A percentile compares a stretch with the other conserved stretches of the same genome.
These are phyloP conservation scores for Chloris gayana DNA, from an alignment of 176 grass and related monocot species.

Conservation along the genomic window DNA sequence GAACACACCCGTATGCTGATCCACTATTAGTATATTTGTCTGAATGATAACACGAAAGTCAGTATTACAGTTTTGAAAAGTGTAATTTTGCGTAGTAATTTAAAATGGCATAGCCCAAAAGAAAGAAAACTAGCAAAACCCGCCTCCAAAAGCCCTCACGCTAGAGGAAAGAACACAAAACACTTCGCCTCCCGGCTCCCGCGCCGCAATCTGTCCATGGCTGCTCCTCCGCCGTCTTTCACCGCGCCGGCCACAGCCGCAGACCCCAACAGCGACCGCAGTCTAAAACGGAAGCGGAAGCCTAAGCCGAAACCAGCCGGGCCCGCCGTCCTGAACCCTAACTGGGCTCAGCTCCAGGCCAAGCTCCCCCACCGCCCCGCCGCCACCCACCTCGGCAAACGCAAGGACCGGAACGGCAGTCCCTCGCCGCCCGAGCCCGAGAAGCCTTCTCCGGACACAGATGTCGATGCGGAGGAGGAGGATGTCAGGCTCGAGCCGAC, in stretches of 20 bases:
- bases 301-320: slow-evolving; percentile 34
- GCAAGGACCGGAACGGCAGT: slow-evolving; percentile 31
- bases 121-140: background rate
- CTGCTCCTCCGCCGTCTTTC: slow-evolving; percentile 15
- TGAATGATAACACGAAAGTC: background rate
- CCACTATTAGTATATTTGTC: background rate
- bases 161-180: background rate
- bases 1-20: too few species aligned
- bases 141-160: background rate
- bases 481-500: slow-evolving; percentile 54
- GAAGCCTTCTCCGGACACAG: slow-evolving; percentile 16
- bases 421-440: slow-evolving; percentile 30
- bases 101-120: background rate
- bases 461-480: background rate
- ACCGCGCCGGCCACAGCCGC: slow-evolving; percentile 21
- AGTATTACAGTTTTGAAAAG: background rate
- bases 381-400: slow-evolving; percentile 39
- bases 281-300: slow-evolving; percentile 37
- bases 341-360: slow-evolving; percentile 89
- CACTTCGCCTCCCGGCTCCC: background rate
- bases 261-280: slow-evolving; percentile 28
- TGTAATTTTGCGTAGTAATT: background rate
- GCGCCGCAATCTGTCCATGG: slow-evolving; percentile 47
- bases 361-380: slow-evolving; percentile 57
- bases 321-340: slow-evolving; percentile 63